Evolutionary conservation across 2,329 filamentous ascomycete genomes (phyloP), one percentile per base, ranked within the genome.

Genomic region (Colletotrichum lini): DNA sequence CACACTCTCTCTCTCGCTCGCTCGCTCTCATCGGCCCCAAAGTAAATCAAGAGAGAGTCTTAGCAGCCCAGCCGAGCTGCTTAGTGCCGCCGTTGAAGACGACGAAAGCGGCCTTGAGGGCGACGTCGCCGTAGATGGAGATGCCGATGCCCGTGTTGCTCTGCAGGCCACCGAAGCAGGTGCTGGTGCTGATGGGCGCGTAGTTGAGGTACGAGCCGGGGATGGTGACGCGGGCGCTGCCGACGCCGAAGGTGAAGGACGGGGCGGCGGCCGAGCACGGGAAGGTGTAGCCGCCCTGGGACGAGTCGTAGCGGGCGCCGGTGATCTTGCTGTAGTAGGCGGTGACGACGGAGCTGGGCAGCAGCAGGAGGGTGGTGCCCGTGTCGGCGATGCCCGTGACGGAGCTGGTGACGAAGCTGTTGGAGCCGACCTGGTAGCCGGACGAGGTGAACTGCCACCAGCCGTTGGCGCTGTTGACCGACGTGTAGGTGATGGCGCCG

Each of bases 141-240:
- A 90, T 82, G 10, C 61, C 69, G 7, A 73, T 64, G 53, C 57
- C 67, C 18, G 54, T 35, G 70, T 60, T 69, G 59, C 70, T 80
- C 83, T 92, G 90, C 62, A 92, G 85, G 65, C 90, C 90, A 72
- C 90, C 90, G 75, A 84, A 91, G 85, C 90, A 92, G 45, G 63
- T 82, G 23, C 65, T 72, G 73, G 84, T 82, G n/a, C 75, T 81
- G 60, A 84, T 79, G 45, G 80, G 75, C 1, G 82, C 79, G 76
- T 84, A 88, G 65, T 83, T 84, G 62, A 88, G 77, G 59, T 82
- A 77, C 4, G 75, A 74, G 4, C 84, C 84, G 5, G 83, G 79
- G n/a, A 88, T 80, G 44, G 80, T 85, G n/a, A 81, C 83, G 67
- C 82, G 77, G 70, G 83, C 78, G 52, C 78, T 75, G 15, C 84